phyloP scores from a whole-genome alignment of 1,284 basidiomycete genomes.

The Irpex rosettiformis region DNA sequence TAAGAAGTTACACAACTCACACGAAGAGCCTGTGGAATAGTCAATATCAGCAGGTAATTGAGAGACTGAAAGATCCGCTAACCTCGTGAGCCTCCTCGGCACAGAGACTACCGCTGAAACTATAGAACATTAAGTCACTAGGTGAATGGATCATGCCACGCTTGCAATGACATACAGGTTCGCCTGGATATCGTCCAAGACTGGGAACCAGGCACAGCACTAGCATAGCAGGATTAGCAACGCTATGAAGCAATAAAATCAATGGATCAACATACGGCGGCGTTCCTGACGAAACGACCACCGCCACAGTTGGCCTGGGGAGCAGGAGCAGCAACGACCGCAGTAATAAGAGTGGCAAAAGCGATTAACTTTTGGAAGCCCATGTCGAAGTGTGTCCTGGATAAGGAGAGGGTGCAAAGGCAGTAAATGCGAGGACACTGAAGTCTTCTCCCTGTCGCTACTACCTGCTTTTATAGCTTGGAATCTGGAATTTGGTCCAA shows the following conservation, averaged over 20 bases:
- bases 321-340: not conserved
- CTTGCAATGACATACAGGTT: conserved; percentile 24
- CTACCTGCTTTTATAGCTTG: not conserved
- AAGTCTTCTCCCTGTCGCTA: not conserved
- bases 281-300: not conserved
- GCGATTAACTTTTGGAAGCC: not conserved
- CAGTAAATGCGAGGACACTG: not conserved
- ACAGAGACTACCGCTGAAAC: conserved; percentile 16
- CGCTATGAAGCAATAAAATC: not conserved
- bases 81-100: conserved; percentile 18
- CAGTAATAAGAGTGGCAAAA: not conserved
- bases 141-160: not conserved
- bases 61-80: not conserved
- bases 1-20: not conserved
- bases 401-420: not conserved
- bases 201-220: conserved; percentile 37
- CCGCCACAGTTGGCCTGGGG: not conserved
- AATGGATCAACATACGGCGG: not conserved
- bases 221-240: not conserved
- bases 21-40: not conserved
- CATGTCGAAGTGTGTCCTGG: not conserved
- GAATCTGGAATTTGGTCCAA: not conserved
- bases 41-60: not conserved
- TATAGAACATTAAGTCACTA: not conserved
- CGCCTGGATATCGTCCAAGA: conserved; percentile 36